Evolutionary conservation across 768 basidiomycete species (phyloP).

Genomic region (Coprinopsis marcescibilis): DNA sequence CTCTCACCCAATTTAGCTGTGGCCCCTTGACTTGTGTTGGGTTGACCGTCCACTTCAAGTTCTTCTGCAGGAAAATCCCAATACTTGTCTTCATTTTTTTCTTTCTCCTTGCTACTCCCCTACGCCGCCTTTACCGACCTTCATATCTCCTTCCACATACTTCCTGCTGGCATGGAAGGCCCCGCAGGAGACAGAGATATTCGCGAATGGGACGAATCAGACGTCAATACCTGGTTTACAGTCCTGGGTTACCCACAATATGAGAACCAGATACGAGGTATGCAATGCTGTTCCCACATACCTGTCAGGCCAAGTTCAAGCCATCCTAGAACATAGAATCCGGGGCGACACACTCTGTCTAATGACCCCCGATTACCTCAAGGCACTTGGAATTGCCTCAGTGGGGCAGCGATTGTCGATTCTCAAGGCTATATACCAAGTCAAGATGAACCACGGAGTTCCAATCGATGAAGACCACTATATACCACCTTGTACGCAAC

Average conservation of each 20-base stretch:
- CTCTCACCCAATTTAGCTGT: background rate
- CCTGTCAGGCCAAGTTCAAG: background rate
- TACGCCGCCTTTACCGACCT: background rate
- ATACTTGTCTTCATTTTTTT: background rate
- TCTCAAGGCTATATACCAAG: constrained; percentile 85
- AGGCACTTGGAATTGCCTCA: constrained; percentile 81
- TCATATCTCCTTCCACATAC: background rate
- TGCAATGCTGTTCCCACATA: constrained; percentile 12
- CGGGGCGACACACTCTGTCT: constrained; percentile 85
- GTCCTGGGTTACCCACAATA: constrained; percentile 82
- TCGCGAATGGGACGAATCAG: constrained; percentile 67
- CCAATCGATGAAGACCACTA: constrained; percentile 82
- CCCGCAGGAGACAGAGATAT: constrained; percentile 33
- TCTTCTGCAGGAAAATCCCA: background rate
- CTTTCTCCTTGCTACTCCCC: background rate
- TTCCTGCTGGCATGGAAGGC: constrained; percentile 28
- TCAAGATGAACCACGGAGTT: constrained; percentile 80
- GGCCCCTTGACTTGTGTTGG: no score
- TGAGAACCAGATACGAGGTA: constrained; percentile 75
- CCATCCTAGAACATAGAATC: constrained; percentile 68
- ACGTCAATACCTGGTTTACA: constrained; percentile 76
- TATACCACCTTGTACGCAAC: constrained; percentile 75
- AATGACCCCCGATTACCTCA: constrained; percentile 79
- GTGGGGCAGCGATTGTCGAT: constrained; percentile 90
- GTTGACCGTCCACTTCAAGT: background rate